Evolutionary conservation across 1,284 basidiomycete species (phyloP).

Genomic region (Apiotrichum montevideense): DNA sequence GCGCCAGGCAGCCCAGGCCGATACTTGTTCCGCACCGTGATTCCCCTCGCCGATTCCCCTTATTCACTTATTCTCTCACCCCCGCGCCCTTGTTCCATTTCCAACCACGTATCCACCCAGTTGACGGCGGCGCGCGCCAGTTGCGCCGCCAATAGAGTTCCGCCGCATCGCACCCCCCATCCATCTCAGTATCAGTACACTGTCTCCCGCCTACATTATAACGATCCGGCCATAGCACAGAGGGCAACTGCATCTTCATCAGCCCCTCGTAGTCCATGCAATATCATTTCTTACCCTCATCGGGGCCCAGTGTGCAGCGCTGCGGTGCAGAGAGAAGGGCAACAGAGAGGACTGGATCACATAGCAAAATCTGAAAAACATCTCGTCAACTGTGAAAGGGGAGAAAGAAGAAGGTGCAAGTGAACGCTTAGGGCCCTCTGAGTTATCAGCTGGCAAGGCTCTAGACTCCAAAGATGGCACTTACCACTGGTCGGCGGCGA

Average conservation of each 20-base stretch:
- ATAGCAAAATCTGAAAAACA: too few species aligned
- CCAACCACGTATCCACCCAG: neutral
- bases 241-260: constrained; percentile 14
- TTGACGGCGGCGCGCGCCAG: constrained; percentile 6
- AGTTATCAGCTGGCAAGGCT: too few species aligned
- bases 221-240: constrained; percentile 15
- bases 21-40: neutral
- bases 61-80: neutral
- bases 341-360: too few species aligned
- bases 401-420: too few species aligned
- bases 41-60: neutral
- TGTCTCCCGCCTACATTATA: constrained; percentile 7
- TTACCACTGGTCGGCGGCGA: too few species aligned
- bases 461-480: too few species aligned
- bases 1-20: neutral
- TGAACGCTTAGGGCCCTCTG: too few species aligned
- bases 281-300: neutral
- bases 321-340: too few species aligned
- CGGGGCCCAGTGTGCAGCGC: neutral
- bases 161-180: constrained; percentile 8
- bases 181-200: constrained; percentile 7
- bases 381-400: too few species aligned
- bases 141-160: constrained; percentile 11
- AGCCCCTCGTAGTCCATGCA: constrained; percentile 12
- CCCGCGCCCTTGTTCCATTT: neutral